Base-by-base conservation (phyloP, 768 basidiomycete species). In the Tylopilus sp. region DNA sequence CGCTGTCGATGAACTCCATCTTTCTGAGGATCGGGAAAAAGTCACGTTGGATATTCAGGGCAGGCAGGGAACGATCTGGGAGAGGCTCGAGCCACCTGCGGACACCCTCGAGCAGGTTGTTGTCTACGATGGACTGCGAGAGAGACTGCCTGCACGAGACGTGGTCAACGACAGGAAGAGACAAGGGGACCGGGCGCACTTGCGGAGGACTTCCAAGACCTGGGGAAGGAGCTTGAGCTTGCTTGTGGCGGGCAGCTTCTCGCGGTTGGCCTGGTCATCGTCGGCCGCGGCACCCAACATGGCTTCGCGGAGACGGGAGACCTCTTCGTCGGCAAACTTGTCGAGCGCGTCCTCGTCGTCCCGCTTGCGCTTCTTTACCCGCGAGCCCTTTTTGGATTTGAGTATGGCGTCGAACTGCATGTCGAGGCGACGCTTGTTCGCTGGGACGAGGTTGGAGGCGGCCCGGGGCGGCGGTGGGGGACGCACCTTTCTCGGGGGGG, bases 51-150 rank as follows among this genome's bases (percentile, higher is more conserved):
- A 99, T 98, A 70, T 95, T 96, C 48, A 98, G 79, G 4, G 94
- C 92, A 1, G 97, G 97, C 4, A 99, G 80, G 1, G 94, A 95
- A 50, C 83, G 83, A 72, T 97, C 92, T 0, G 88, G 89, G 16
- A 98, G 84, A 1, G 97, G 97, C 62, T 98, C 97, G 3, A 99
- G 83, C 92, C 92, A 99, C 33, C 83, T 76, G 36, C 83, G 79
- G 46, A 98, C 92, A 6, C 88, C 93, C 59, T 92, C 89, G 26
- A 99, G 78, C 37, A 98, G 82, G 58, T 95, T 93, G 69, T 94
- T 94, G 72, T 99, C 97, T 48, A 93, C 84, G 64, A 98, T 96
- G 6, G 93, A 90, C 63, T 96, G 92, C 12, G 87, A 84, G 16
- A 96, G 81, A 1, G 92, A 85, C 17, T 84, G 81, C 71, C 93